These are phyloP conservation scores for Ambrosia hybrid DNA, from an alignment of 140 eudicot genomes.

Conservation along the genomic window DNA sequence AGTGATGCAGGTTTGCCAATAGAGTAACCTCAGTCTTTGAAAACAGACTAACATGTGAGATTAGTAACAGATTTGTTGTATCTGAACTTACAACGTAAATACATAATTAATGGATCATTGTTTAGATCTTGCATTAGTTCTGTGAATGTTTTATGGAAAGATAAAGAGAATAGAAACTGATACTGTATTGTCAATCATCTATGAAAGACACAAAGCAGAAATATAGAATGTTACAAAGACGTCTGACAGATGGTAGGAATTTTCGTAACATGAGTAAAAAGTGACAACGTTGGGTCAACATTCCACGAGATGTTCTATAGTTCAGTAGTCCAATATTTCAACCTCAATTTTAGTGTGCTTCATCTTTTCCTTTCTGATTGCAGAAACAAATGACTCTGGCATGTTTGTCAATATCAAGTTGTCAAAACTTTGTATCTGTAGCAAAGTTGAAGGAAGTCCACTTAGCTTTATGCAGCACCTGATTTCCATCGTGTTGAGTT, in stretches of 20 bases:
- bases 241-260: not conserved
- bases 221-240: not conserved
- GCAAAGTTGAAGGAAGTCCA: conserved; percentile 23
- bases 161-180: no score
- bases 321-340: not conserved
- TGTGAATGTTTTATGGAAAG: no score
- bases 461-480: conserved; percentile 43
- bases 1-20: no score
- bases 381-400: conserved; percentile 32
- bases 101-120: no score
- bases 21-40: no score
- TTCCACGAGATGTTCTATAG: not conserved
- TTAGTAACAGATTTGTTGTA: no score
- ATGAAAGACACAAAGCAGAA: no score
- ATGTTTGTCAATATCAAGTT: conserved; percentile 46
- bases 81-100: no score
- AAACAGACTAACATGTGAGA: no score
- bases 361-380: conserved; percentile 18
- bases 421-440: conserved; percentile 21
- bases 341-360: conserved; percentile 23
- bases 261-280: not conserved
- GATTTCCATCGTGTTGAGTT: conserved; percentile 40
- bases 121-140: no score
- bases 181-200: no score
- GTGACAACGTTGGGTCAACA: not conserved